phyloP scores from a whole-genome alignment of 2,329 filamentous ascomycete genomes.

The Zelopaecilomyces penicillatus region DNA sequence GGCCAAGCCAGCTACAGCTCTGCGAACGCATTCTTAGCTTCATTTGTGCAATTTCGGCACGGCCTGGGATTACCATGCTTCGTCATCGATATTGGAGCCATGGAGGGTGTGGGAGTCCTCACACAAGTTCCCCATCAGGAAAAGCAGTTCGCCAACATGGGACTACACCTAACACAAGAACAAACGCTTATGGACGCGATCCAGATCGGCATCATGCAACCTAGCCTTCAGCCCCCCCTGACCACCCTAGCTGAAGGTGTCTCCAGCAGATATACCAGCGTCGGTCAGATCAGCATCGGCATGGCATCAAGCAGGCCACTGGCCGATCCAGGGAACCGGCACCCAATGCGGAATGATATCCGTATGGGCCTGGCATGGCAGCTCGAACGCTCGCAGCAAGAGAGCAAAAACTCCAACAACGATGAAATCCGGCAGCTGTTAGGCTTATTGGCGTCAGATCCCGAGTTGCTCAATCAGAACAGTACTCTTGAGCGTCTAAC shows the following conservation, averaged over 20 bases:
- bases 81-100: constrained; percentile 25
- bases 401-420: background rate
- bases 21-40: constrained; percentile 32
- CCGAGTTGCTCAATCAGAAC: background rate
- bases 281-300: background rate
- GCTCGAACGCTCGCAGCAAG: background rate
- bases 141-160: background rate
- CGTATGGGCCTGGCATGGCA: background rate
- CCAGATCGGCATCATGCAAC: background rate
- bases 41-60: constrained; percentile 26
- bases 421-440: background rate
- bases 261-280: background rate
- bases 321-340: background rate
- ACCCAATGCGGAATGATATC: background rate
- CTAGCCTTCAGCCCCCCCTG: too few species aligned
- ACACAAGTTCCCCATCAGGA: background rate
- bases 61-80: constrained; percentile 10
- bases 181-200: constrained; percentile 10
- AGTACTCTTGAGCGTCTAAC: background rate
- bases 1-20: constrained; percentile 31
- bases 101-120: constrained; percentile 31
- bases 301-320: background rate
- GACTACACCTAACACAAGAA: constrained; percentile 9
- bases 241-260: background rate
- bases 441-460: background rate